Conservation (phyloP, 805 yeast species). For the Zygosaccharomyces pseudorouxii region DNA sequence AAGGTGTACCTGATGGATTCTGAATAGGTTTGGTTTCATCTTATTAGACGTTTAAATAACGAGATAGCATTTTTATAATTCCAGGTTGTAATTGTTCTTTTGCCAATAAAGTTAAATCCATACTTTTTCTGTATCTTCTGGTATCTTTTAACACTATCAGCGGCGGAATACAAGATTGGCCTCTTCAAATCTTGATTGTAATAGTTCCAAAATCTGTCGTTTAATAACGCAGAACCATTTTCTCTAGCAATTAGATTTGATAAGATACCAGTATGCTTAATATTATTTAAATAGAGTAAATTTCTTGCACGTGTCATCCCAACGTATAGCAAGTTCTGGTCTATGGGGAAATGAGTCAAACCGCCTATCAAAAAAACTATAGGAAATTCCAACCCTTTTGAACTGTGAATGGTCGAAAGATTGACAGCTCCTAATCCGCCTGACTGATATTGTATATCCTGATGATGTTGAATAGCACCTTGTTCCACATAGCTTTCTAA, state of each 20-base stretch:
- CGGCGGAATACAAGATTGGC: neutral
- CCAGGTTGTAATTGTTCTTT: conserved; percentile 6
- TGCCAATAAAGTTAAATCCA: conserved; percentile 6
- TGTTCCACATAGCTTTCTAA: conserved; percentile 33
- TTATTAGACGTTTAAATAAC: neutral
- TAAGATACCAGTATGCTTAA: conserved; percentile 13
- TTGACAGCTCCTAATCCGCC: conserved; percentile 37
- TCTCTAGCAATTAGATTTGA: neutral
- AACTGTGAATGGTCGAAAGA: conserved; percentile 65
- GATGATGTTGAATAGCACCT: conserved; percentile 13
- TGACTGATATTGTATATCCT: neutral
- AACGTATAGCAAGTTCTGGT: conserved; percentile 51
- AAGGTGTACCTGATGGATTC: conserved; percentile 87
- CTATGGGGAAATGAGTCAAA: conserved; percentile 20
- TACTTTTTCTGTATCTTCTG: conserved; percentile 13
- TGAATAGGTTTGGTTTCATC: conserved; percentile 11
- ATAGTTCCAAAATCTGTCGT: conserved; percentile 30
- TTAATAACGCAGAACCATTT: conserved; percentile 5
- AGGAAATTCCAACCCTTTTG: conserved; percentile 73
- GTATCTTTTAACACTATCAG: conserved; percentile 7
- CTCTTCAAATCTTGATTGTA: conserved; percentile 25
- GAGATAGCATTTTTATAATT: neutral
- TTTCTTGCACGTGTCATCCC: conserved; percentile 60
- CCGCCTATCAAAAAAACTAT: conserved; percentile 49
- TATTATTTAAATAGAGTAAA: conserved; percentile 31